Base-by-base conservation (phyloP, 805 yeast genomes). In the Jamesozyma lodderae region DNA sequence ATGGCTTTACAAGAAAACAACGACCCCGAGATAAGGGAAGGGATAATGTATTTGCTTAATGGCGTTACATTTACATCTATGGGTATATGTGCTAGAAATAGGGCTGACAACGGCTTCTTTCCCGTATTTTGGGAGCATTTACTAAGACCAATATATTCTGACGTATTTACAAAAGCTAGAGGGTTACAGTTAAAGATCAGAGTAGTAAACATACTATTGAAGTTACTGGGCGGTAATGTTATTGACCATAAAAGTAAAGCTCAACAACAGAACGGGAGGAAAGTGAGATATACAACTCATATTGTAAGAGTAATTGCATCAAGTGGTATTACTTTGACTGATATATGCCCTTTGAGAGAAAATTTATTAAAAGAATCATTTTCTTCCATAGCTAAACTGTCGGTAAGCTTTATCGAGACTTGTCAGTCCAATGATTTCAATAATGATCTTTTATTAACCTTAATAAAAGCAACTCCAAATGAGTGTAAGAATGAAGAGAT, bases 241-340 rank as follows among this genome's bases (percentile, higher is more conserved):
- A 6, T 11, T 14, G 9, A 8, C 5, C 13, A 13, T 19, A 9
- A 19, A 7, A 11, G 11, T 21, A 21, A n/a, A 4, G 6, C 7
- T 4, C 17, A 17, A 27, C 21, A 27, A 13, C 20, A 29, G 17
- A 15, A 15, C 8, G 18, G 11, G 8, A n/a, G n/a, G n/a, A n/a
- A 17, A 11, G 3, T 9, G 6, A 15, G 18, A 15, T 16, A 17
- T 13, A 9, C 16, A 41, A n/a, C 24, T 13, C 35, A 33, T 21
- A 41, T 51, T 1, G 32, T 53, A n/a, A 51, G 43, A 39, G 55
- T 53, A 1, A 44, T 55, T 18, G 55, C 55, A 9, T 44, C 59
- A 3, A 38, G 31, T 2, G 61, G 59, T 20, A 43, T 52, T 2
- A 31, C 38, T 2, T 15, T 37, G 2, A 40, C 33, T 2, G 55